A percentile compares a stretch with the other conserved stretches of the same genome.
These are phyloP conservation scores for Avicennia marina DNA, from an alignment of 257 asterid species.

Conservation along the genomic window DNA sequence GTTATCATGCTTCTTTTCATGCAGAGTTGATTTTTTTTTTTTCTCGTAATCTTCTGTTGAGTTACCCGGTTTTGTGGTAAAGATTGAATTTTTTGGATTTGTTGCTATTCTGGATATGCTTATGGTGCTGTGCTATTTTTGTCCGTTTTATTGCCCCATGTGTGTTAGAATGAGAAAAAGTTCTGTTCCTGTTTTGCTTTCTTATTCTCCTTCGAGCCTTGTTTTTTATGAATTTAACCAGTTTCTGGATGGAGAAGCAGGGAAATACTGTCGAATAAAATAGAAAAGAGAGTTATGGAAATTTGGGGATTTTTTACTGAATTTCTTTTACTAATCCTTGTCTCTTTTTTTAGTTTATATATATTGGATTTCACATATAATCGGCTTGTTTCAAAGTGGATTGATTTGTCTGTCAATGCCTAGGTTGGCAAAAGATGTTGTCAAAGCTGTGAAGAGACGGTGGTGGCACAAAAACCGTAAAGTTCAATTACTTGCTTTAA, in stretches of 20 bases:
- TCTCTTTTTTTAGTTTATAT: background rate
- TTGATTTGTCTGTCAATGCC: conserved; percentile 12
- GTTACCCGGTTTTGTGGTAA: conserved; percentile 5
- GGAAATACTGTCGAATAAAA: too few relatives aligned
- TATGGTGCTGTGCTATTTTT: background rate
- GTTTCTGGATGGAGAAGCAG: too few relatives aligned
- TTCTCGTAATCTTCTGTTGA: conserved; percentile 10
- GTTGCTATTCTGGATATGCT: too few relatives aligned
- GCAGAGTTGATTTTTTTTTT: conserved; percentile 47
- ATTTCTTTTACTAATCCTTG: background rate
- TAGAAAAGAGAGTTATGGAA: too few relatives aligned
- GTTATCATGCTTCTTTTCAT: conserved; percentile 16
- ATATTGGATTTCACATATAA: background rate
- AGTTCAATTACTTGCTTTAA: conserved; percentile 83
- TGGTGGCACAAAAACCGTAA: conserved; percentile 87
- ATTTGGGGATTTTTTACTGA: background rate
- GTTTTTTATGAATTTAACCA: too few relatives aligned
- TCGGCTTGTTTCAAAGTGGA: background rate
- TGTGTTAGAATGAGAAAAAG: too few relatives aligned
- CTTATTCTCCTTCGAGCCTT: too few relatives aligned
- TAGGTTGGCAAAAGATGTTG: conserved; percentile 71
- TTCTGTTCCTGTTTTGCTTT: too few relatives aligned
- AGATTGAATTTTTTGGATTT: conserved; percentile 3
- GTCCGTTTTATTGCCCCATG: too few relatives aligned
- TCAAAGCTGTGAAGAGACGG: conserved; percentile 83